Evolutionary conservation across 176 grass and related monocot genomes (phyloP).

Genomic region (Triticum timopheevii): DNA sequence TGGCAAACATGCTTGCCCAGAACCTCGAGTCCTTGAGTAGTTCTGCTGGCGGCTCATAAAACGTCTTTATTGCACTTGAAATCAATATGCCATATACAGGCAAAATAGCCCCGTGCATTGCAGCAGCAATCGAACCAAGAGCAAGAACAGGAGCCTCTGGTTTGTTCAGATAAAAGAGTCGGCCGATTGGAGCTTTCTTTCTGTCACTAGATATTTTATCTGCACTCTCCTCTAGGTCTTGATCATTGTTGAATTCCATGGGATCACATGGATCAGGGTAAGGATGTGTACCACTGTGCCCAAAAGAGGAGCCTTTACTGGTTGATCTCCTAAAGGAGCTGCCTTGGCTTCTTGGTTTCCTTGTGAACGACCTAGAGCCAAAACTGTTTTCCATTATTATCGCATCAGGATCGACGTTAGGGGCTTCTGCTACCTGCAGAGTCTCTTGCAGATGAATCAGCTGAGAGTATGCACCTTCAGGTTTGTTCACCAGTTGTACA

Average conservation of each 20-base stretch:
- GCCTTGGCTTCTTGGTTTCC: conserved; percentile 39
- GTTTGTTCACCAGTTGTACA: conserved; percentile 49
- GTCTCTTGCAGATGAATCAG: conserved; percentile 71
- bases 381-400: conserved; percentile 23
- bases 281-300: conserved; percentile 46
- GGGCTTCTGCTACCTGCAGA: conserved; percentile 20
- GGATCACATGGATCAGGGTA: conserved; percentile 40
- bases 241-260: conserved; percentile 37
- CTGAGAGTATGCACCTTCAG: conserved; percentile 73
- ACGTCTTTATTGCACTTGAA: conserved; percentile 70
- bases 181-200: conserved; percentile 52
- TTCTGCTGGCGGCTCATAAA: conserved; percentile 66
- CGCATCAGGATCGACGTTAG: conserved; percentile 30
- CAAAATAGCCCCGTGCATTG: conserved; percentile 52
- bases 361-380: conserved; percentile 31
- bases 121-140: conserved; percentile 58
- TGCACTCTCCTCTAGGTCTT: conserved; percentile 19
- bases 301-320: conserved; percentile 55
- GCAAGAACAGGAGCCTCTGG: conserved; percentile 58
- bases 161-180: conserved; percentile 78
- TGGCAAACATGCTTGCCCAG: conserved; percentile 73
- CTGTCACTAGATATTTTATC: neutral
- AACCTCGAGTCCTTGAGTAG: conserved; percentile 67
- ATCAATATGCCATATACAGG: conserved; percentile 65
- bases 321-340: conserved; percentile 31